Percentiles rank a stretch among this genome's conserved stretches.
phyloP scores from a whole-genome alignment of 176 grass and related monocot species.

The Lolium perenne region DNA sequence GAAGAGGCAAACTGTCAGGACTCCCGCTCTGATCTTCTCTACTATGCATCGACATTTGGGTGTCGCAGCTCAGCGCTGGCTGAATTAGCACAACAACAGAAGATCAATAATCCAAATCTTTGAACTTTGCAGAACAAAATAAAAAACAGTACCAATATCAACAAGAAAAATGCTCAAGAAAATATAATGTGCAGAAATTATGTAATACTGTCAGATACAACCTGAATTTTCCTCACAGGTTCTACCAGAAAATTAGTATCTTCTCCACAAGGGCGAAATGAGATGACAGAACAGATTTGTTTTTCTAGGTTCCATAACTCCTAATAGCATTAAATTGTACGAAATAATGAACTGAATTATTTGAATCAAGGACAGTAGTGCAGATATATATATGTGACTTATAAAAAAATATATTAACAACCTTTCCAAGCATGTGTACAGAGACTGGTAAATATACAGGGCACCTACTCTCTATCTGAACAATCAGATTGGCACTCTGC shows the following conservation, averaged over 20 bases:
- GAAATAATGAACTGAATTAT: constrained; percentile 13
- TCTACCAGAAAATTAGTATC: background rate
- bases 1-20: constrained; percentile 10
- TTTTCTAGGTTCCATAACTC: background rate
- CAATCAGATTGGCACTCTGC: background rate
- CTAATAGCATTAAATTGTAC: background rate
- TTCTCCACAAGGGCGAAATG: background rate
- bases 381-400: background rate
- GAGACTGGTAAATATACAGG: background rate
- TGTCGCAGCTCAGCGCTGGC: background rate
- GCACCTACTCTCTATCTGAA: background rate
- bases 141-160: background rate
- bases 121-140: background rate
- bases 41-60: background rate
- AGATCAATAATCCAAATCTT: background rate
- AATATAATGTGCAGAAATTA: background rate
- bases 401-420: background rate
- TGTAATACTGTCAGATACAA: background rate
- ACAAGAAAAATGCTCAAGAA: constrained; percentile 9
- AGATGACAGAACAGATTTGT: constrained; percentile 12
- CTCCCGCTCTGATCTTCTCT: constrained; percentile 7
- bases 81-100: background rate
- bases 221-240: background rate
- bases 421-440: background rate
- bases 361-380: background rate